Conservation (phyloP, 371 early-diverging fungal species). For the Funneliformis caledonium region DNA sequence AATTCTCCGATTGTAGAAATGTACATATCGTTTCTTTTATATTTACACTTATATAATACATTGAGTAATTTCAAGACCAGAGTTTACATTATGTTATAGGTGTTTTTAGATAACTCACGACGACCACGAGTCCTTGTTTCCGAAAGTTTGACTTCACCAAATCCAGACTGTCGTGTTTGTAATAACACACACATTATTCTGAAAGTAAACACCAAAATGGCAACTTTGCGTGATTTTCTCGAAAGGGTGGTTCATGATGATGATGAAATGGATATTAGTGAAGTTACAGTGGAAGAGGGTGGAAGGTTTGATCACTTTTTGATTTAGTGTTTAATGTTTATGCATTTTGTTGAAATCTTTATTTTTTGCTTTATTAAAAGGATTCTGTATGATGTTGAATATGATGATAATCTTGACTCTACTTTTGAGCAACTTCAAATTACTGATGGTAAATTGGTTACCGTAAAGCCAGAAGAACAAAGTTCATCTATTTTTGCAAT, state of each 20-base stretch:
- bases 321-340: too few species aligned
- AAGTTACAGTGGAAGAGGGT: slow-evolving; percentile 57
- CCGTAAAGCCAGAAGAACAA: slow-evolving; percentile 50
- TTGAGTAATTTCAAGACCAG: neutral
- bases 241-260: slow-evolving; percentile 50
- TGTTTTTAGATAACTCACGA: slow-evolving; percentile 56
- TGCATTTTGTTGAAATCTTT: neutral
- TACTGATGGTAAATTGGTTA: slow-evolving; percentile 61
- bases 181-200: slow-evolving; percentile 54
- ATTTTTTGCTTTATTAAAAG: slow-evolving; percentile 45
- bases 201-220: slow-evolving; percentile 51
- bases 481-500: slow-evolving; percentile 28
- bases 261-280: slow-evolving; percentile 57
- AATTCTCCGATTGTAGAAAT: slow-evolving; percentile 59
- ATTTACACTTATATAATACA: neutral
- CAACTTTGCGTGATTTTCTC: slow-evolving; percentile 61
- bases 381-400: slow-evolving; percentile 89
- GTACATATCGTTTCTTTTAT: slow-evolving; percentile 44
- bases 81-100: slow-evolving; percentile 46
- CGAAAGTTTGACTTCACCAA: slow-evolving; percentile 60
- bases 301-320: slow-evolving; percentile 54
- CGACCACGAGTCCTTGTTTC: slow-evolving; percentile 56
- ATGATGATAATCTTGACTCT: slow-evolving; percentile 76
- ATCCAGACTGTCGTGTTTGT: slow-evolving; percentile 66
- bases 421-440: slow-evolving; percentile 66